Base-by-base conservation (phyloP, 129 eudicot species). In the Helianthus tuberosus region DNA sequence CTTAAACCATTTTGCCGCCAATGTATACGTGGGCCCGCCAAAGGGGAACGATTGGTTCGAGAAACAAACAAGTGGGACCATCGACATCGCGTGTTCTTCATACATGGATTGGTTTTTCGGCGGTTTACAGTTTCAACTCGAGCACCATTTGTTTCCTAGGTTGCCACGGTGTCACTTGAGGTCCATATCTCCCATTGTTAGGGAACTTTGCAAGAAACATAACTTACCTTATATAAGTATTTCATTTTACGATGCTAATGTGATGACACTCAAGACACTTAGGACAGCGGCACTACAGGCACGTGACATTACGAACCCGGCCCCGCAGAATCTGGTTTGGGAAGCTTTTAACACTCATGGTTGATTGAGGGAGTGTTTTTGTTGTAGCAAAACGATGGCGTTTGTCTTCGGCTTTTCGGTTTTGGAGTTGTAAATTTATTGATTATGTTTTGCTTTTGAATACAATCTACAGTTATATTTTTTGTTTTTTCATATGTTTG, bases 291-390 rank as follows among this genome's bases (percentile, higher is more conserved):
- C 98, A 2, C 14, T 86, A 74, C 88, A 94, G 84, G 98, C 98
- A 9, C 80, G 97, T 2, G 87, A 83, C 66, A 65, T 87, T 35
- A 10, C 88, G 9, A 82, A 78, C 58, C 81, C 82, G 15, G 67
- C 39, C 39, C 77, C 96, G 0, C 84, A 86, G 82, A 87, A 87
- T 73, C 80, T 93, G 70, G 75, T 90, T 0, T 94, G 98, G 98
- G 98, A 94, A 65, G 98, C 98, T 64, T 85, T 94, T 29, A 90
- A 94, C 74, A 94, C 98, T 32, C 97, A 94, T 74, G 98, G 98
- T 6, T 93, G 78, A 89, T 8, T 93, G 78, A 89, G 64, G 3
- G 3, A 2, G 25, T 64, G 35, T 44, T 51, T 13, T 8, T 25
- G 48, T 32, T 69, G 64, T 23, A 23, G 39, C 43, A 27, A 27